phyloP scores from a whole-genome alignment of 1,139 yeast species.

The Protomyces macrosporus region DNA sequence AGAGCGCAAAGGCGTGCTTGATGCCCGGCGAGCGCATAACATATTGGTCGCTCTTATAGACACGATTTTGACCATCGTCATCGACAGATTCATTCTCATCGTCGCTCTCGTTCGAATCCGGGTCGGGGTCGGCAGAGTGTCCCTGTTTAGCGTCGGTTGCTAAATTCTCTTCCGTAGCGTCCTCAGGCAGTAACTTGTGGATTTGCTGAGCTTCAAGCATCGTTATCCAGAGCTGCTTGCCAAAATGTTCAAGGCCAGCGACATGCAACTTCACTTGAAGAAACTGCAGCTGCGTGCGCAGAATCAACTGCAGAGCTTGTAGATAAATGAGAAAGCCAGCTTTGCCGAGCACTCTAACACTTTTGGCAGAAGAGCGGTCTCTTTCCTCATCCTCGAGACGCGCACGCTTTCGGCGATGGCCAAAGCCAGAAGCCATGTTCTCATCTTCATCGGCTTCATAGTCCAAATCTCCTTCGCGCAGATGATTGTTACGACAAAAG shows the following conservation, averaged over 20 bases:
- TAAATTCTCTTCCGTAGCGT: neutral
- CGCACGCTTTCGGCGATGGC: constrained; percentile 4
- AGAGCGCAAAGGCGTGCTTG: constrained; percentile 4
- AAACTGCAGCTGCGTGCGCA: constrained; percentile 14
- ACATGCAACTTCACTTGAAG: neutral
- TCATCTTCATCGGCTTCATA: constrained; percentile 22
- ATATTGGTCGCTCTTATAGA: constrained; percentile 1
- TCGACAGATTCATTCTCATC: neutral
- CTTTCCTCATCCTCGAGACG: neutral
- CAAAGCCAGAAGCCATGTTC: constrained; percentile 16
- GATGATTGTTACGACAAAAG: constrained; percentile 87
- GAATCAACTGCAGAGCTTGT: constrained; percentile 17
- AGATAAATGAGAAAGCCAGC: constrained; percentile 10
- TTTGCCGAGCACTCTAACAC: neutral
- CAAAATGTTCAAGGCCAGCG: neutral
- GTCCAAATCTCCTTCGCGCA: constrained; percentile 25
- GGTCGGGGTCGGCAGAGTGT: neutral
- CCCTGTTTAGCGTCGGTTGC: neutral
- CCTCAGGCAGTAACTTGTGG: neutral
- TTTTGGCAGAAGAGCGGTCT: neutral
- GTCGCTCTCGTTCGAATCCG: neutral
- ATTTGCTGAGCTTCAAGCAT: constrained; percentile 1
- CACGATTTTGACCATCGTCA: neutral
- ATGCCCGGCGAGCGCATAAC: constrained; percentile 11
- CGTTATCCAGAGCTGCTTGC: constrained; percentile 11